Conservation (phyloP, 257 asterid species). For the Datura wrightii region DNA sequence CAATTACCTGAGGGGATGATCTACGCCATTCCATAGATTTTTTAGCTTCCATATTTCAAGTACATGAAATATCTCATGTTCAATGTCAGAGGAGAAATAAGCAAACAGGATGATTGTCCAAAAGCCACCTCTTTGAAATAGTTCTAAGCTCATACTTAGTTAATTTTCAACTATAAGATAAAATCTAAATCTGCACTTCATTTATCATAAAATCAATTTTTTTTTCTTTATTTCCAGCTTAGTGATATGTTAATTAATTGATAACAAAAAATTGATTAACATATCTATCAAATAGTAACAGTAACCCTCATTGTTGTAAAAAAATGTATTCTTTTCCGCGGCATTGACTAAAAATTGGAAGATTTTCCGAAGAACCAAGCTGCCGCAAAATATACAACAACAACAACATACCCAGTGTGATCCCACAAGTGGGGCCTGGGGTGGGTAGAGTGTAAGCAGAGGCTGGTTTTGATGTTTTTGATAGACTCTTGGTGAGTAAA, state of each 20-base stretch:
- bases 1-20: conserved; percentile 5
- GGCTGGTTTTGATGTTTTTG: too few relatives aligned
- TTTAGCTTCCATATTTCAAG: neutral
- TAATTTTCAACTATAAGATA: neutral
- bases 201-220: neutral
- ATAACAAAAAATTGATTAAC: neutral
- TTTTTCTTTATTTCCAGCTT: neutral
- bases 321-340: neutral
- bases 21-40: neutral
- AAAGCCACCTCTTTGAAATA: neutral
- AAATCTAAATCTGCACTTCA: neutral
- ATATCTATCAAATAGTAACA: conserved; percentile 20
- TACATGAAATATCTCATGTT: conserved; percentile 6
- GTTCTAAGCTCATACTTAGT: neutral
- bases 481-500: too few relatives aligned
- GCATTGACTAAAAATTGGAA: neutral
- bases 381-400: neutral
- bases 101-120: neutral
- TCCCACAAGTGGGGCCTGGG: too few relatives aligned
- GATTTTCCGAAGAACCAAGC: neutral
- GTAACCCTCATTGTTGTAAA: neutral
- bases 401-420: too few relatives aligned
- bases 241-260: neutral
- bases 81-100: neutral
- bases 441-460: too few relatives aligned